Conservation (phyloP, 371 early-diverging fungal genomes). For the Mortierella polycephala region DNA sequence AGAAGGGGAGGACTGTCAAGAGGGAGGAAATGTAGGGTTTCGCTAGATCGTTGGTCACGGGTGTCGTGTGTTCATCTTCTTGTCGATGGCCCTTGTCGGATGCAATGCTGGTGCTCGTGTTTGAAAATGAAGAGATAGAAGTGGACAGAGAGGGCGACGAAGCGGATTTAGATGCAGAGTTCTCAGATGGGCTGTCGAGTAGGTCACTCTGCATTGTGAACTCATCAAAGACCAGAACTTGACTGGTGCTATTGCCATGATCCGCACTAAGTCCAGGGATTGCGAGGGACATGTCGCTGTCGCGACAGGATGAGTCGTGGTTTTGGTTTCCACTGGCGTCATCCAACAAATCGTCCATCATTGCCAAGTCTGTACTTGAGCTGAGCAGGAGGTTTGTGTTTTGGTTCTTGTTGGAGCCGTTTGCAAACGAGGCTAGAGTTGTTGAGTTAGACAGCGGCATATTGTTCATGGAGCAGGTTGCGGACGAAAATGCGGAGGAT, state of each 20-base stretch:
- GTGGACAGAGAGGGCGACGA: background rate
- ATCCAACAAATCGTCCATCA: constrained; percentile 33
- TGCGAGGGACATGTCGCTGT: constrained; percentile 26
- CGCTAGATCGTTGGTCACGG: constrained; percentile 35
- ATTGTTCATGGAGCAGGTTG: constrained; percentile 22
- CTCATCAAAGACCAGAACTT: constrained; percentile 40
- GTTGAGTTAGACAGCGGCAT: constrained; percentile 31
- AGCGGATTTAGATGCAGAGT: constrained; percentile 7
- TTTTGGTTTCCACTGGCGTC: background rate
- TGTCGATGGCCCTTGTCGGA: constrained; percentile 4
- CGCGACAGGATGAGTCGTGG: constrained; percentile 2
- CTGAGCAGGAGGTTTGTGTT: constrained; percentile 31
- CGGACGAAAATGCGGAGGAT: constrained; percentile 29
- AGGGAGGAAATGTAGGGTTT: constrained; percentile 42
- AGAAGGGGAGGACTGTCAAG: constrained; percentile 48
- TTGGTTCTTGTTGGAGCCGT: constrained; percentile 1
- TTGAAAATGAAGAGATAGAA: background rate
- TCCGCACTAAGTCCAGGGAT: constrained; percentile 7
- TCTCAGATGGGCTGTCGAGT: background rate
- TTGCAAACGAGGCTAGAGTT: constrained; percentile 18
- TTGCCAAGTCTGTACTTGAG: constrained; percentile 44
- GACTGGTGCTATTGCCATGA: constrained; percentile 40
- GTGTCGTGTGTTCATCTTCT: constrained; percentile 1
- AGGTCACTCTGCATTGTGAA: background rate
- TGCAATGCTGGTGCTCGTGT: background rate